phyloP scores from a whole-genome alignment of 2,329 filamentous ascomycete genomes.

The Ceratocystiopsis minuta region DNA sequence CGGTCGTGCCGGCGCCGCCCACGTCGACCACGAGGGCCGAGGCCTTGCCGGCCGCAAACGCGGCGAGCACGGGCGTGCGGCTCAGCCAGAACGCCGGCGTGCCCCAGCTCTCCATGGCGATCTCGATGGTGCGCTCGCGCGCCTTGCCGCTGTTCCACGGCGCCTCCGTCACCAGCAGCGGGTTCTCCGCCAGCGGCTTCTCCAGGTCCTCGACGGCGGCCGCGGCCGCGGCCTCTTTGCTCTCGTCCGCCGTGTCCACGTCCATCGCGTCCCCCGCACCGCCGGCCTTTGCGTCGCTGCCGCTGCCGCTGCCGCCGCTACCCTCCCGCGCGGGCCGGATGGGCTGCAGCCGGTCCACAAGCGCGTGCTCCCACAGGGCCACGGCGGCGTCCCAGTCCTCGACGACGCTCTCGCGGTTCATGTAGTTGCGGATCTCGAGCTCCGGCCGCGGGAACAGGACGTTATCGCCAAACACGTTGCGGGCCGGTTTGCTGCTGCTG shows the following conservation, averaged over 20 bases:
- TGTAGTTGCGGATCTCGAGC: constrained; percentile 80
- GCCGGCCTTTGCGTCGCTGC: constrained; percentile 27
- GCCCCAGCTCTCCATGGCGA: constrained; percentile 95
- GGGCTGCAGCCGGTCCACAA: constrained; percentile 75
- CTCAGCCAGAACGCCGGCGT: constrained; percentile 89
- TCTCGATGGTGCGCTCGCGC: constrained; percentile 84
- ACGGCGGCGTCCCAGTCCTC: constrained; percentile 91
- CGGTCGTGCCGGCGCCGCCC: constrained; percentile 71
- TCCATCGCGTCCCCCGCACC: constrained; percentile 42
- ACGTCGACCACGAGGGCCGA: constrained; percentile 86
- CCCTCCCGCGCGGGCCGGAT: constrained; percentile 23
- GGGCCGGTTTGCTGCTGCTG: constrained; percentile 27
- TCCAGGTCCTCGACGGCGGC: constrained; percentile 39
- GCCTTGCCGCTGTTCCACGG: constrained; percentile 81
- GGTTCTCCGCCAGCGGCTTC: constrained; percentile 74
- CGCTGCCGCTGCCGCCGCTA: neutral
- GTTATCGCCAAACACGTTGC: constrained; percentile 74
- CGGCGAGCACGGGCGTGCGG: constrained; percentile 71
- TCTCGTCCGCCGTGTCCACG: constrained; percentile 36
- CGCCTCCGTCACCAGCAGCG: constrained; percentile 82
- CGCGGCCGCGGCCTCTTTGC: constrained; percentile 32
- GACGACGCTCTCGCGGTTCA: constrained; percentile 73
- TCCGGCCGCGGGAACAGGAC: constrained; percentile 58
- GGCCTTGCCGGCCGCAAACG: constrained; percentile 84
- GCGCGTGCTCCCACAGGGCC: constrained; percentile 81